A percentile compares a stretch with the other conserved stretches of the same genome.
Evolutionary conservation across 1,139 yeast species (phyloP).

Genomic region (Sugiyamaella neomexicana): DNA sequence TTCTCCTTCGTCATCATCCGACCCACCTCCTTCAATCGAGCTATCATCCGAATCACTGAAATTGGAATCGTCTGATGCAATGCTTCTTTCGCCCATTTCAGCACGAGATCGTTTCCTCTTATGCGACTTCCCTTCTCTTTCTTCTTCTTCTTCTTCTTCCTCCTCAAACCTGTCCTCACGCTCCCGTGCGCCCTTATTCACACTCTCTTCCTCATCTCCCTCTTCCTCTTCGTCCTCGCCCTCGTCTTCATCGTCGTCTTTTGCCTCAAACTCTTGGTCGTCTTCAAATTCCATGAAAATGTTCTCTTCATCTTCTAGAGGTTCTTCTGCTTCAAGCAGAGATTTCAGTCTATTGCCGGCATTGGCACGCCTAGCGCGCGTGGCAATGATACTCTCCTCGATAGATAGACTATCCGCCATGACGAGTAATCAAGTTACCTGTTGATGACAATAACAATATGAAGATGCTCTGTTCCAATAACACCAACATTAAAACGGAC

Average conservation of each 20-base stretch:
- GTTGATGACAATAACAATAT: not conserved
- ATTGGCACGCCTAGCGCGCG: constrained; percentile 76
- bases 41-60: constrained; percentile 37
- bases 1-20: constrained; percentile 43
- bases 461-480: not conserved
- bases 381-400: constrained; percentile 46
- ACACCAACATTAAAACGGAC: not conserved
- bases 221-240: constrained; percentile 25
- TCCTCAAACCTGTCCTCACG: constrained; percentile 14
- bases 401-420: constrained; percentile 19
- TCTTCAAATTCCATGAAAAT: constrained; percentile 84
- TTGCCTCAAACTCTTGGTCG: constrained; percentile 69
- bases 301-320: constrained; percentile 54
- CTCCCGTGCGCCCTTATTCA: constrained; percentile 20
- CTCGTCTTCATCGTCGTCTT: constrained; percentile 35
- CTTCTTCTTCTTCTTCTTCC: constrained; percentile 13
- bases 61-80: constrained; percentile 33
- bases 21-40: constrained; percentile 31
- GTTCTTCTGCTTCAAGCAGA: constrained; percentile 66
- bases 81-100: constrained; percentile 18
- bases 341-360: constrained; percentile 86
- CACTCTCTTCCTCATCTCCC: constrained; percentile 28
- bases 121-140: not conserved
- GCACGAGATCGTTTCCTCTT: constrained; percentile 2
- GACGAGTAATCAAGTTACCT: not conserved